Percentiles rank a stretch among this genome's conserved stretches.
Evolutionary conservation across 805 yeast genomes (phyloP).

Genomic region (Clavispora carvajalis): DNA sequence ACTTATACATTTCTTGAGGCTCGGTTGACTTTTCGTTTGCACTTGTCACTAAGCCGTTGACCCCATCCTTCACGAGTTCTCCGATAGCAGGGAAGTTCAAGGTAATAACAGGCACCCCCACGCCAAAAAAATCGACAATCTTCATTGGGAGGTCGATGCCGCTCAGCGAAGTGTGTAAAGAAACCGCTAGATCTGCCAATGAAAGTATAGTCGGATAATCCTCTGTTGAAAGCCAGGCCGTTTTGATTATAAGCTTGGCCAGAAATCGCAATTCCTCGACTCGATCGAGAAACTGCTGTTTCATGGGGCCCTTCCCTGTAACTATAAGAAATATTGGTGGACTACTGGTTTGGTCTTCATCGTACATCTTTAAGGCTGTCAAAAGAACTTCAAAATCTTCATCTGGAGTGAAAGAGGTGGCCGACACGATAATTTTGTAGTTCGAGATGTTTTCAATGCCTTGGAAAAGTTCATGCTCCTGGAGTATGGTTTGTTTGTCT

Average conservation of each 20-base stretch:
- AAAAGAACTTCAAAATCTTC: slow-evolving; percentile 76
- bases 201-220: slow-evolving; percentile 76
- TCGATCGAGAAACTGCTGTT: slow-evolving; percentile 42
- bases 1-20: slow-evolving; percentile 21
- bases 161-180: slow-evolving; percentile 85
- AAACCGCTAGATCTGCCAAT: slow-evolving; percentile 80
- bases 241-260: slow-evolving; percentile 48
- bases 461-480: slow-evolving; percentile 22
- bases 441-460: slow-evolving; percentile 17
- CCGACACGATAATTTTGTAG: slow-evolving; percentile 70
- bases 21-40: slow-evolving; percentile 8
- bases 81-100: slow-evolving; percentile 68
- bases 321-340: slow-evolving; percentile 64
- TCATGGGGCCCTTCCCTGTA: slow-evolving; percentile 96
- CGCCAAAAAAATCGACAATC: slow-evolving; percentile 91
- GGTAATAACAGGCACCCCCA: slow-evolving; percentile 88
- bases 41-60: slow-evolving; percentile 59
- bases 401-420: slow-evolving; percentile 95
- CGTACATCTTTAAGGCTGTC: slow-evolving; percentile 62
- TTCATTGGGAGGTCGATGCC: slow-evolving; percentile 98
- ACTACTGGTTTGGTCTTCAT: slow-evolving; percentile 23
- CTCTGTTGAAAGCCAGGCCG: slow-evolving; percentile 72
- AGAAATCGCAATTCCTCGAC: slow-evolving; percentile 44
- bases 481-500: slow-evolving; percentile 24
- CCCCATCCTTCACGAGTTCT: slow-evolving; percentile 66